phyloP scores from a whole-genome alignment of 305 asterid species.

The Fraxinus albicans region DNA sequence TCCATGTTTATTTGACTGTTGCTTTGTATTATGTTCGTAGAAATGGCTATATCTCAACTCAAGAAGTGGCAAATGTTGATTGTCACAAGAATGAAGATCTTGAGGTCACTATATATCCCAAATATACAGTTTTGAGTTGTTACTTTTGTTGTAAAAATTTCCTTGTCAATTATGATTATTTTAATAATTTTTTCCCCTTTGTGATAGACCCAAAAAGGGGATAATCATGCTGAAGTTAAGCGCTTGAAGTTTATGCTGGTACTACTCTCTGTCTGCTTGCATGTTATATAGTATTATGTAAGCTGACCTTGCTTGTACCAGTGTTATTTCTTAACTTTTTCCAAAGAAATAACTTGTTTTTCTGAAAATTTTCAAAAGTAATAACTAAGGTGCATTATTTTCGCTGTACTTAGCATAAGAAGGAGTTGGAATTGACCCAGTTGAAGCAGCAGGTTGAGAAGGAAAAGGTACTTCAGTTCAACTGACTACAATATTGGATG shows the following conservation, averaged over 20 bases:
- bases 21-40: conserved; percentile 34
- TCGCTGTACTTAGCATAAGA: conserved; percentile 65
- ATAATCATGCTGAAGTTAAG: conserved; percentile 52
- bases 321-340: not conserved
- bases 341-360: conserved; percentile 15
- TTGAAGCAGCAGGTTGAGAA: conserved; percentile 78
- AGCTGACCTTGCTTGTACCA: conserved; percentile 18
- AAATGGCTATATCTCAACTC: conserved; percentile 35
- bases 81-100: conserved; percentile 31
- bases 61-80: conserved; percentile 28
- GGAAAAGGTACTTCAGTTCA: conserved; percentile 58
- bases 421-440: conserved; percentile 70
- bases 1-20: conserved; percentile 18
- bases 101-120: conserved; percentile 43
- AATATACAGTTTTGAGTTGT: not conserved
- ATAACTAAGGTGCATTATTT: conserved; percentile 23
- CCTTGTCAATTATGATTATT: conserved; percentile 13
- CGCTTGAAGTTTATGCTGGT: conserved; percentile 82
- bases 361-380: conserved; percentile 8
- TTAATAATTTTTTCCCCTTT: conserved; percentile 20
- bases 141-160: not conserved
- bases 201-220: conserved; percentile 41
- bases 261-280: conserved; percentile 24
- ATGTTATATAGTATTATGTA: not conserved
- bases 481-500: not conserved